Conservation (phyloP, 345 rosid species). For the Leavenworthia alabamica region DNA sequence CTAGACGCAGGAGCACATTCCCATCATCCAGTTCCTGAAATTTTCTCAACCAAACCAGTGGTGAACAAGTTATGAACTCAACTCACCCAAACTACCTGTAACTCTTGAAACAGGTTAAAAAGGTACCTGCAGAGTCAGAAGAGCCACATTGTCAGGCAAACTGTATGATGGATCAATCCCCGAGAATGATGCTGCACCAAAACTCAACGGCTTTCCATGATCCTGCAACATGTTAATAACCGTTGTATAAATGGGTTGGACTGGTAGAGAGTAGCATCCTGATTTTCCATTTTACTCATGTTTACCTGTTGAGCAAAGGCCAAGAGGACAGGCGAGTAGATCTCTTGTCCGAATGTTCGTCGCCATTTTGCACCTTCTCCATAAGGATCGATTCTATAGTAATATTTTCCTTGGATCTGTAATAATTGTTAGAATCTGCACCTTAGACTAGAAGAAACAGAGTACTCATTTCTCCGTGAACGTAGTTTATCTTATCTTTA, state of each 20-base stretch:
- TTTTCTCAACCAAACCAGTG: not conserved
- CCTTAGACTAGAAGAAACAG: slow-evolving; percentile 13
- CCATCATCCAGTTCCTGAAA: slow-evolving; percentile 76
- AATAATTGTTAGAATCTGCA: slow-evolving; percentile 9
- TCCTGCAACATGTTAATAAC: slow-evolving; percentile 42
- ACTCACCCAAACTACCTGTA: not conserved
- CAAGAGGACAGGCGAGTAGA: slow-evolving; percentile 83
- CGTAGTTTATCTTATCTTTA: not conserved
- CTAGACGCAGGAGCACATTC: slow-evolving; percentile 71
- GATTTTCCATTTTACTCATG: not conserved
- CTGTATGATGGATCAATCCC: slow-evolving; percentile 70
- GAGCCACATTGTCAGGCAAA: slow-evolving; percentile 76
- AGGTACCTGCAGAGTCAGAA: slow-evolving; percentile 75
- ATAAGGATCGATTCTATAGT: slow-evolving; percentile 69
- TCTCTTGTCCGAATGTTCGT: slow-evolving; percentile 81
- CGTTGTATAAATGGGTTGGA: not conserved
- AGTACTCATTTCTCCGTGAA: not conserved
- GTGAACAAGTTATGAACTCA: slow-evolving; percentile 10
- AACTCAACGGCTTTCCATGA: slow-evolving; percentile 46
- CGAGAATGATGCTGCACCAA: slow-evolving; percentile 57
- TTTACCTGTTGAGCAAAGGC: slow-evolving; percentile 77
- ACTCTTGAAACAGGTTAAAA: not conserved
- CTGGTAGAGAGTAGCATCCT: not conserved
- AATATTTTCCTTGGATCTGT: slow-evolving; percentile 91
- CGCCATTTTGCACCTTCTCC: slow-evolving; percentile 98